Evolutionary conservation across 2,329 filamentous ascomycete species (phyloP).

Genomic region (Fusarium sp.): DNA sequence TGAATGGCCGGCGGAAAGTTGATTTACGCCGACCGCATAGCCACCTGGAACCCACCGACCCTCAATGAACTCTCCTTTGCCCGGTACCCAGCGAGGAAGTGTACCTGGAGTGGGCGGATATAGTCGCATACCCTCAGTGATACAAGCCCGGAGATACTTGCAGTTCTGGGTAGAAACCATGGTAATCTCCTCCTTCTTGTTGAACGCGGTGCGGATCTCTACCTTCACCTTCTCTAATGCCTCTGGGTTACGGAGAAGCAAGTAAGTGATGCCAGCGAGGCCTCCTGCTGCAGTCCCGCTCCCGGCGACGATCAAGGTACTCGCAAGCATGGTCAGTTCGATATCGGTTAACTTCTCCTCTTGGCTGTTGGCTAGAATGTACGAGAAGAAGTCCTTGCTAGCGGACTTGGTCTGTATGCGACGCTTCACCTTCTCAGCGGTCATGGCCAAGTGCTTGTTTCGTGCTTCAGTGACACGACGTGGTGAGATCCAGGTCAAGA

Average conservation of each 20-base stretch:
- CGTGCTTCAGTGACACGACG: neutral
- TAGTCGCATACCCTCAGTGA: neutral
- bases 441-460: constrained; percentile 2
- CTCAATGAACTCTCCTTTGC: neutral
- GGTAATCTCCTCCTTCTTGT: neutral
- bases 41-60: neutral
- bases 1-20: neutral
- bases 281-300: neutral
- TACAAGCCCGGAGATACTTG: neutral
- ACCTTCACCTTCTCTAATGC: neutral
- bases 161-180: neutral
- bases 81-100: neutral
- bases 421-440: neutral
- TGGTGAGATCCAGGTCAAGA: neutral
- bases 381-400: neutral
- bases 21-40: neutral
- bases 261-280: neutral
- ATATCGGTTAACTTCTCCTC: neutral
- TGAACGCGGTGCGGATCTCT: neutral
- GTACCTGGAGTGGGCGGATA: neutral
- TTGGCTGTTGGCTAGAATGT: neutral
- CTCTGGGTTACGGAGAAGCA: neutral
- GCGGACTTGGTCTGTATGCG: neutral
- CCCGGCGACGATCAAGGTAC: neutral
- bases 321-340: neutral